Evolutionary conservation across 192 early-diverging fungal genomes (phyloP).

Genomic region (Lobulomyces angularis): DNA sequence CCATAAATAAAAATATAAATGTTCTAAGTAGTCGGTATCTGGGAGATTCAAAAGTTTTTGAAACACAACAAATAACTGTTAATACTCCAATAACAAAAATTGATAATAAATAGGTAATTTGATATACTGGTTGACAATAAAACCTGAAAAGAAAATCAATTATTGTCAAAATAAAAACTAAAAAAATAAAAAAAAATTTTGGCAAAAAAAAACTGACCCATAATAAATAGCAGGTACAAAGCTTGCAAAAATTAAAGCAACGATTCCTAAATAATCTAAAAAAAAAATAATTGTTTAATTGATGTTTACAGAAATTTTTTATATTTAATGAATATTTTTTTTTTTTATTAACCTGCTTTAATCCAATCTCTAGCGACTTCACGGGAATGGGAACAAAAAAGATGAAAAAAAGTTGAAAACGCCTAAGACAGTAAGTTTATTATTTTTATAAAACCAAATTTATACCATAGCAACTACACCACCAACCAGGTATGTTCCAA

Average conservation of each 20-base stretch:
- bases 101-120: constrained; percentile 39
- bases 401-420: constrained; percentile 67
- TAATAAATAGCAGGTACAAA: constrained; percentile 32
- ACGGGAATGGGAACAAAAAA: constrained; percentile 70
- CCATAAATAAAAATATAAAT: constrained; percentile 65
- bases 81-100: constrained; percentile 51
- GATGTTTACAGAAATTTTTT: constrained; percentile 1
- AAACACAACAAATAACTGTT: constrained; percentile 49
- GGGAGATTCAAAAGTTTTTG: constrained; percentile 54
- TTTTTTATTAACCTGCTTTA: constrained; percentile 86
- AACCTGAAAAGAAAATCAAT: constrained; percentile 25
- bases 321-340: constrained; percentile 65
- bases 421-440: too few species aligned
- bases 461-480: too few species aligned
- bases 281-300: background rate
- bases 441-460: too few species aligned
- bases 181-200: background rate
- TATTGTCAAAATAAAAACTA: background rate
- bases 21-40: constrained; percentile 71
- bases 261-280: constrained; percentile 17
- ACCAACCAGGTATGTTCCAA: constrained; percentile 63
- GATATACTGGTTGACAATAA: constrained; percentile 42
- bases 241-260: too few species aligned
- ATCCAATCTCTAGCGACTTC: constrained; percentile 62
- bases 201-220: too few species aligned